These are phyloP conservation scores for Favolaschia claudopus DNA, from an alignment of 768 basidiomycete species.

Conservation along the genomic window DNA sequence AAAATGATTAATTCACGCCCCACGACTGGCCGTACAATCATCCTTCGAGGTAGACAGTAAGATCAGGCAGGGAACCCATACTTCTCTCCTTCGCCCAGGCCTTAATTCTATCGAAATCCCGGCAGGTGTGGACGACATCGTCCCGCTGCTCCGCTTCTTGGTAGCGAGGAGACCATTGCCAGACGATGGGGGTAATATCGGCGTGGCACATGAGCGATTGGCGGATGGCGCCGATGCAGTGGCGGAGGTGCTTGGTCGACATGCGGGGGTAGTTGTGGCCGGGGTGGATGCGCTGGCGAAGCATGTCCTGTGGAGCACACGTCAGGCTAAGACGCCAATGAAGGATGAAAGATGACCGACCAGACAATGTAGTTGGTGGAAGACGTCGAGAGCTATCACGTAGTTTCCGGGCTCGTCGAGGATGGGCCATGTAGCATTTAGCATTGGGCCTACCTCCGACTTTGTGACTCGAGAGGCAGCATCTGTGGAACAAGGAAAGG, in stretches of 20 bases:
- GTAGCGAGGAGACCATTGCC: slow-evolving; percentile 24
- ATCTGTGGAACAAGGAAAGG: slow-evolving; percentile 4
- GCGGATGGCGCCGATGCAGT: slow-evolving; percentile 26
- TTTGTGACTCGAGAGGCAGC: slow-evolving; percentile 21
- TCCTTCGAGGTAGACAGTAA: slow-evolving; percentile 19
- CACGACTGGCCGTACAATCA: no score
- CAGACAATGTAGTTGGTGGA: slow-evolving; percentile 32
- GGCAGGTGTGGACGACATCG: slow-evolving; percentile 28
- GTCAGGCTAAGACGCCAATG: neutral
- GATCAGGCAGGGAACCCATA: slow-evolving; percentile 10
- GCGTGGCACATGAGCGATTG: slow-evolving; percentile 28
- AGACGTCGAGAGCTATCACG: slow-evolving; percentile 27
- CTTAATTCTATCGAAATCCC: slow-evolving; percentile 22
- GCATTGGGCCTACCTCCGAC: slow-evolving; percentile 18
- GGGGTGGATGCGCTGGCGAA: slow-evolving; percentile 17
- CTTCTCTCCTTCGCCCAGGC: slow-evolving; percentile 25
- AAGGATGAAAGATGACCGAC: neutral
- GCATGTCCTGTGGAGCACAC: slow-evolving; percentile 11
- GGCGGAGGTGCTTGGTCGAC: slow-evolving; percentile 15
- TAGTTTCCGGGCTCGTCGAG: slow-evolving; percentile 25
- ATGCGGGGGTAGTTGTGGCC: slow-evolving; percentile 18
- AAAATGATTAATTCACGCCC: no score
- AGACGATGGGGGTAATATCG: slow-evolving; percentile 26
- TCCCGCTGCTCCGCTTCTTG: slow-evolving; percentile 20
- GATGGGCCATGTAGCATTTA: slow-evolving; percentile 29